These are phyloP conservation scores for Sporisorium reilianum DNA, from an alignment of 1,284 basidiomycete species.

Conservation along the genomic window DNA sequence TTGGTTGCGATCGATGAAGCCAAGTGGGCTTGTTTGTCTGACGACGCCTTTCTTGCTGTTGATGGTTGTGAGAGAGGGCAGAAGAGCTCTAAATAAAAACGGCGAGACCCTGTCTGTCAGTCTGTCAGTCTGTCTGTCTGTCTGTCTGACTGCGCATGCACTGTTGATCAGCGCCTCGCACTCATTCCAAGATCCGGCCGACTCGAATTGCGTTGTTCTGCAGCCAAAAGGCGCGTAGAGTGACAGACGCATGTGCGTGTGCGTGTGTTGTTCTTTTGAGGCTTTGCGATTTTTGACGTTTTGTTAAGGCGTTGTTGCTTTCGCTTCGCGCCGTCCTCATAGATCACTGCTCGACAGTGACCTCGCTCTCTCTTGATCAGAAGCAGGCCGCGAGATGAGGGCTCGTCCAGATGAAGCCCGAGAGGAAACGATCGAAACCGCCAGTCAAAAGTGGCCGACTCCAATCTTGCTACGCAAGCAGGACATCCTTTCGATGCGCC, in stretches of 20 bases:
- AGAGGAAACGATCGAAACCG: neutral
- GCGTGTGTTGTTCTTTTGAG: neutral
- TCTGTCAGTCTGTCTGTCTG: too few relatives aligned
- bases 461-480: neutral
- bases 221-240: neutral
- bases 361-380: neutral
- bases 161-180: neutral
- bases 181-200: constrained; percentile 2
- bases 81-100: neutral
- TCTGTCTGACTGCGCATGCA: constrained; percentile 3
- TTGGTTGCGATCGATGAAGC: neutral
- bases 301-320: neutral
- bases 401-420: neutral
- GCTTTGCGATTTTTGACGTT: neutral
- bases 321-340: neutral
- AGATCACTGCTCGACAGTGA: neutral
- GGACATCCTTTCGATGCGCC: constrained; percentile 8
- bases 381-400: too few relatives aligned
- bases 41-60: neutral
- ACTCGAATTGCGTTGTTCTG: neutral
- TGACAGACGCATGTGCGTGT: neutral
- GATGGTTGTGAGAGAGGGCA: neutral
- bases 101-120: neutral
- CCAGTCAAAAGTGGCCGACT: neutral
- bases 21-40: neutral